These are phyloP conservation scores for Diophrys sp. DNA, from an alignment of 73 alveolate species.

Conservation along the genomic window DNA sequence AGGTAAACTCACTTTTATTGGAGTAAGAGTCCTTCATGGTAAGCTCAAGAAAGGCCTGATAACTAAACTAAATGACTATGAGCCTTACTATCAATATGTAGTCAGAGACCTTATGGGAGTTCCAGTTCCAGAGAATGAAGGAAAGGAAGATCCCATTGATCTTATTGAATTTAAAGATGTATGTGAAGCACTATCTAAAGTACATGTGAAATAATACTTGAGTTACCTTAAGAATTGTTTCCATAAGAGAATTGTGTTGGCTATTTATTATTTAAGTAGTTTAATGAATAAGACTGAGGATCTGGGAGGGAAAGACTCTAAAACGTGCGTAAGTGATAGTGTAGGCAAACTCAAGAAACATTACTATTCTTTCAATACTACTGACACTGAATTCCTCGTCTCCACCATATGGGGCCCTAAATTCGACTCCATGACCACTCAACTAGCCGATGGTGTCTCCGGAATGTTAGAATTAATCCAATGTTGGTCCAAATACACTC, in stretches of 20 bases:
- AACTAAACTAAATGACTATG: neutral
- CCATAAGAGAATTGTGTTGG: neutral
- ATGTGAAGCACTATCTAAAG: neutral
- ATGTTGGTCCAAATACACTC: neutral
- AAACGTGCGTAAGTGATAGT: neutral
- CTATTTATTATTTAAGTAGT: neutral
- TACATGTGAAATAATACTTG: neutral
- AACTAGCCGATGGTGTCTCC: neutral
- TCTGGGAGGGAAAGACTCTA: neutral
- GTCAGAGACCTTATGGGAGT: neutral
- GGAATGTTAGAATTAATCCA: neutral
- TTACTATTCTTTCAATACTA: neutral
- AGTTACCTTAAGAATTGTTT: neutral
- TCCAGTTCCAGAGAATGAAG: neutral
- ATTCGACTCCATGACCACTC: neutral
- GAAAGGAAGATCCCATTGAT: too few relatives aligned
- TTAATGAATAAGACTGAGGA: neutral
- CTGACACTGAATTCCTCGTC: neutral
- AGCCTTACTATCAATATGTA: neutral
- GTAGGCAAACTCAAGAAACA: neutral
- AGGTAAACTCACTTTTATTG: too few relatives aligned
- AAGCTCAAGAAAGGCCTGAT: neutral
- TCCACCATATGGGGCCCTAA: neutral
- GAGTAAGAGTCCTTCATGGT: neutral
- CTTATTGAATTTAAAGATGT: neutral